Percentiles rank a stretch among this genome's conserved stretches.
Conservation (phyloP, 345 rosid species). For the Moricandia moricandioides region DNA sequence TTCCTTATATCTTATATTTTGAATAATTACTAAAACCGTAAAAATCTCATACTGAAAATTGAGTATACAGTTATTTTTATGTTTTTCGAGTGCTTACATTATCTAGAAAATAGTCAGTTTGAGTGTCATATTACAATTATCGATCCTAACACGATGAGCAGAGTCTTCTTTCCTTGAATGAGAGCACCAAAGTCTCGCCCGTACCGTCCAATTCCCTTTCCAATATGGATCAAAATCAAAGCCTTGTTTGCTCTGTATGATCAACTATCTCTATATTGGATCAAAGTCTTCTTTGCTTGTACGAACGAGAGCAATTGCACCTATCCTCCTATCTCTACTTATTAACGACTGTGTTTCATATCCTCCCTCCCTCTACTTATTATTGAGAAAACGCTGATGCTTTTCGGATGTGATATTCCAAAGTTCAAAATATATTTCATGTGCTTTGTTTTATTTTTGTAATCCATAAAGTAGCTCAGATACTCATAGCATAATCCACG, state of each 20-base stretch:
- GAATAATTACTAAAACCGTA: no score
- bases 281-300: background rate
- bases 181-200: slow-evolving; percentile 66
- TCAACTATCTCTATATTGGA: background rate
- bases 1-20: no score
- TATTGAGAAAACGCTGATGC: background rate
- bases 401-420: background rate
- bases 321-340: background rate
- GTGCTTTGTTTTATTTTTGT: background rate
- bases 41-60: no score
- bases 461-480: background rate
- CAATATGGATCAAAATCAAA: slow-evolving; percentile 40
- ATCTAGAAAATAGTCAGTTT: no score
- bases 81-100: no score
- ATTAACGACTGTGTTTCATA: background rate
- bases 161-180: slow-evolving; percentile 49
- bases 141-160: background rate
- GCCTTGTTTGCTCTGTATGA: background rate
- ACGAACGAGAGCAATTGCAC: background rate
- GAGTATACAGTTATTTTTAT: no score
- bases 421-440: background rate
- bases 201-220: slow-evolving; percentile 81
- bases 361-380: background rate
- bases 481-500: background rate
- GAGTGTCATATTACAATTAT: no score